Base-by-base conservation (phyloP, 108 stramenopile species). In the Bacterosira constricta region DNA sequence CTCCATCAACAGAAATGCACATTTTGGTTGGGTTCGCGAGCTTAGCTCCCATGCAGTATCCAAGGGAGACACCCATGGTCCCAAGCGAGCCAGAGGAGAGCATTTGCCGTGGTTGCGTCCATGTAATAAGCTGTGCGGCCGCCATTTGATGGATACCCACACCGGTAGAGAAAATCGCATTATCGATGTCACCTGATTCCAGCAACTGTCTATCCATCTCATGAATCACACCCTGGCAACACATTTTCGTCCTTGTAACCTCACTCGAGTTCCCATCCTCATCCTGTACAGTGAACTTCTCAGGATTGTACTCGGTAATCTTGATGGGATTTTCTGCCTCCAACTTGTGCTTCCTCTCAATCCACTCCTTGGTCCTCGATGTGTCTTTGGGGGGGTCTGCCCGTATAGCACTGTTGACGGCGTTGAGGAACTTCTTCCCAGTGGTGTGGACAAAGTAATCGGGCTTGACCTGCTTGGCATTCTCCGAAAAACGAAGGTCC, bases 61-160 rank as follows among this genome's bases (percentile, higher is more conserved):
- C 93, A 12, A 90, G 64, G 27, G 91, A 84, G 44, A 91, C 93
- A 34, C 96, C 96, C 96, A 96, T 96, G 10, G 96, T 96, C 35
- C 96, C 96, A 47, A 93, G 79, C 23, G 91, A 92, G n/a, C 91
- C 93, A 45, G 86, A 88, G 20, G 85, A 83, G 37, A 96, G 84
- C 93, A 92, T 93, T 72, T 96, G 93, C 46, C 91, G 75, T 42
- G 96, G 96, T 68, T 96, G 78, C 26, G 92, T 96, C 93, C 96
- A 96, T 27, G 93, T 96, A 65, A 96, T 89, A 38, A 93, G 84
- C 88, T 96, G 96, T 5, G 96, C 96, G 6, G 96, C 88, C 34
- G 90, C 89, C 96, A 96, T 96, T 80, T 96, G 96, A 63, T 96
- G 96, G 67, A 91, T 91, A 9, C 96, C 96, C 53, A 92, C 95